Conservation (phyloP, 2,329 filamentous ascomycete species). For the Sphaerulina musiva region DNA sequence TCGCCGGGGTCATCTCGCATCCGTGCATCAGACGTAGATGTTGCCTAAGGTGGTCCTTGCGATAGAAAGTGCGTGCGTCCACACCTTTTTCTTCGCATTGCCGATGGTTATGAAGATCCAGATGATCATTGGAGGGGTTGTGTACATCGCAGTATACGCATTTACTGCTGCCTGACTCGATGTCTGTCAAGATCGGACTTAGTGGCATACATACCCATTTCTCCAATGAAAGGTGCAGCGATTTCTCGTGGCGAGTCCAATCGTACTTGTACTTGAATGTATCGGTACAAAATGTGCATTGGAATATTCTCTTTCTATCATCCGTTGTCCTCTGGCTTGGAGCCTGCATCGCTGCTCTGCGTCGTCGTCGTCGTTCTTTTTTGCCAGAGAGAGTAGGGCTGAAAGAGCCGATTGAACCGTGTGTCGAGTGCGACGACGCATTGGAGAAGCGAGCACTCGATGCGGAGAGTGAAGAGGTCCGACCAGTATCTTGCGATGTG, state of each 20-base stretch:
- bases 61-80: conserved; percentile 57
- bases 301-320: conserved; percentile 44
- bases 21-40: conserved; percentile 56
- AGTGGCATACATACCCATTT: conserved; percentile 56
- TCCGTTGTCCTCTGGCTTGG: conserved; percentile 28
- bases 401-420: conserved; percentile 50
- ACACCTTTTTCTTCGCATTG: conserved; percentile 61
- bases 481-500: conserved; percentile 40
- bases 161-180: conserved; percentile 49
- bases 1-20: conserved; percentile 54
- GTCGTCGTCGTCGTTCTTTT: conserved; percentile 49
- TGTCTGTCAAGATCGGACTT: conserved; percentile 51
- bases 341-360: conserved; percentile 23
- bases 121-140: conserved; percentile 50
- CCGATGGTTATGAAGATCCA: conserved; percentile 54
- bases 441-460: conserved; percentile 50
- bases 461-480: conserved; percentile 25
- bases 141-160: conserved; percentile 55
- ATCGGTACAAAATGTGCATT: conserved; percentile 55
- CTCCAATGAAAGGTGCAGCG: conserved; percentile 61
- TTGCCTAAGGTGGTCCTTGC: conserved; percentile 58
- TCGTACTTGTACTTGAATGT: conserved; percentile 53
- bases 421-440: conserved; percentile 48
- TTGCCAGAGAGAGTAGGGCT: conserved; percentile 47
- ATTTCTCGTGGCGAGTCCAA: conserved; percentile 59